Evolutionary conservation across 2,329 filamentous ascomycete species (phyloP), one percentile per base, ranked within the genome.

Genomic region (Rhytidhysteron rufulum): DNA sequence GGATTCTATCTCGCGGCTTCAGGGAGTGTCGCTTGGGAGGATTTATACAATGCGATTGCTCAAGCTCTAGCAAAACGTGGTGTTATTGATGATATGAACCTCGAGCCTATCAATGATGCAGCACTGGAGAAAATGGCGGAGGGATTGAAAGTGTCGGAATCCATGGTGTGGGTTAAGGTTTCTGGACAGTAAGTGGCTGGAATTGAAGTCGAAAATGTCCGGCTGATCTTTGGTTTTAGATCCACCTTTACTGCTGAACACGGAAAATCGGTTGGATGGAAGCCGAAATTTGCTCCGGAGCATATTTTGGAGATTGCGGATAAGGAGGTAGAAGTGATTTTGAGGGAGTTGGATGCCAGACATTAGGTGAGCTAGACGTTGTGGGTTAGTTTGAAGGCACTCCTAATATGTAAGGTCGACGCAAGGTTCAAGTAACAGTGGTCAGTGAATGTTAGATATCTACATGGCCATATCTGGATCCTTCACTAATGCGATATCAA

Each of bases 1-100:
- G 75, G 75, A 0, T 77, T 71, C 46, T 79, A 73, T 47, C 66
- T 78, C 6, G 75, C 74, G 0, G 50, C 73, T 0, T 58, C 73
- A 0, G 76, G 76, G 1, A 66, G 57, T 15, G 58, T 79, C 4
- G 63, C 63, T 0, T 80, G 75, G 76, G 59, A 70, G 13, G 72
- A 76, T 37, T 39, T 80, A 0, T 79, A 78, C 51, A 47, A 40
- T 4, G 66, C 69, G 2, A 67, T 78, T 43, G 74, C 68, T 1
- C 52, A 51, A 13, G 54, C 65, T 1, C 52, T 79, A 8, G 57
- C 54, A 1, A 66, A 70, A 44, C 61, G 67, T 2, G 54, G 58
- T 1, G 45, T 70, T 5, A 53, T 78, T 5, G 56, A 60, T 4
- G 64, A 69, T 29, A 57, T 57, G 1, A 44, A 43, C 0, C 63